A percentile compares a stretch with the other conserved stretches of the same genome.
Evolutionary conservation across 2,329 filamentous ascomycete genomes (phyloP).

Genomic region (Fusarium sp.): DNA sequence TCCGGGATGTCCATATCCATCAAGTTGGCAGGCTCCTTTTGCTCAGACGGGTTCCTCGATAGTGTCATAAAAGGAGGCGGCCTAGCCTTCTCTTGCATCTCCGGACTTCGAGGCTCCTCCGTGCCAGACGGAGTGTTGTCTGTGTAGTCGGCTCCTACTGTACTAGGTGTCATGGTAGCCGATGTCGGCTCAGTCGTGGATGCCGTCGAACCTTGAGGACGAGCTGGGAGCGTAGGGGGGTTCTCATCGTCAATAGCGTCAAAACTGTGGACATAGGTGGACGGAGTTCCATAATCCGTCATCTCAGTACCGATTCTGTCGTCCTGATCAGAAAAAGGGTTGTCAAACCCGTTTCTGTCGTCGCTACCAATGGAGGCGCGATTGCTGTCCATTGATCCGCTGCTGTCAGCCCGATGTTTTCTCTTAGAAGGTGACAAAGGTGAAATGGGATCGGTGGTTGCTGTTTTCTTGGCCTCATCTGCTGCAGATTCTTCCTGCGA

Average conservation of each 20-base stretch:
- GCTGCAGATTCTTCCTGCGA: conserved; percentile 50
- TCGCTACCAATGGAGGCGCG: conserved; percentile 57
- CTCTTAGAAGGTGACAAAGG: conserved; percentile 57
- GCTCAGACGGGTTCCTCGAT: conserved; percentile 32
- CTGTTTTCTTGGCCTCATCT: conserved; percentile 27
- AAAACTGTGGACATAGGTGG: conserved; percentile 28
- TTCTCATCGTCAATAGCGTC: conserved; percentile 24
- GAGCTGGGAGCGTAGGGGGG: conserved; percentile 16
- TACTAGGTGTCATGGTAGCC: conserved; percentile 41
- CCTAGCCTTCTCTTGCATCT: conserved; percentile 58
- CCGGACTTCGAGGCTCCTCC: conserved; percentile 49
- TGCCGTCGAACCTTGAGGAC: conserved; percentile 15
- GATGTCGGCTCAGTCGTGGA: conserved; percentile 40
- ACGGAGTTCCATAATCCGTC: conserved; percentile 18
- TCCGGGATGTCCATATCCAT: conserved; percentile 55
- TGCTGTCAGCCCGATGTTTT: conserved; percentile 58
- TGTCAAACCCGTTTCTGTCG: conserved; percentile 47
- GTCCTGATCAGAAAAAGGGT: conserved; percentile 46
- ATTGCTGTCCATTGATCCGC: conserved; percentile 60
- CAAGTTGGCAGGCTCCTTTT: conserved; percentile 37
- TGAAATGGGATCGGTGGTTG: conserved; percentile 49
- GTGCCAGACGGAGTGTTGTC: conserved; percentile 5
- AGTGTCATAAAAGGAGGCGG: conserved; percentile 43
- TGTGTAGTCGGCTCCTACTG: conserved; percentile 36
- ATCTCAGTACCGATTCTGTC: conserved; percentile 43